A percentile compares a stretch with the other conserved stretches of the same genome.
Conservation (phyloP, 805 yeast genomes). For the Metschnikowia corniflorae region DNA sequence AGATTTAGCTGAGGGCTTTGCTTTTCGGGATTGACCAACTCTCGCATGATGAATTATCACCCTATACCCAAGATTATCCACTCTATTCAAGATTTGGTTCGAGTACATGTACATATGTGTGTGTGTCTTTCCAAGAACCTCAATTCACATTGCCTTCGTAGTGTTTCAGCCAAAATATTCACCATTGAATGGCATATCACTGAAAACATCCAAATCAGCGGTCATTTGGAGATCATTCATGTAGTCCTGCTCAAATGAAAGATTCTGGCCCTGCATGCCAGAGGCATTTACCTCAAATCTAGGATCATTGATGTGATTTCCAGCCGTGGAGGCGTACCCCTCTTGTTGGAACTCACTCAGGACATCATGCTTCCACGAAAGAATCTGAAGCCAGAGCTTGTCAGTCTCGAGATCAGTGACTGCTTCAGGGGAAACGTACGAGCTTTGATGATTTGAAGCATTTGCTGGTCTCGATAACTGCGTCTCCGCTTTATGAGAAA, state of each 20-base stretch:
- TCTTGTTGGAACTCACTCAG: constrained; percentile 7
- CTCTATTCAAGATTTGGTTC: too few relatives aligned
- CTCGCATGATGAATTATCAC: too few relatives aligned
- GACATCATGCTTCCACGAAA: constrained; percentile 26
- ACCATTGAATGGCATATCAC: constrained; percentile 23
- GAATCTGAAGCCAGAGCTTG: constrained; percentile 33
- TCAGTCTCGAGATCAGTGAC: constrained; percentile 30
- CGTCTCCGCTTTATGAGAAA: constrained; percentile 12
- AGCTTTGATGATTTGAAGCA: not conserved
- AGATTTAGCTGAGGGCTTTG: too few relatives aligned
- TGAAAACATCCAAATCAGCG: constrained; percentile 24
- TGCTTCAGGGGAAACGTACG: constrained; percentile 7
- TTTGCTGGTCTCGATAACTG: constrained; percentile 3
- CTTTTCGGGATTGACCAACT: too few relatives aligned
- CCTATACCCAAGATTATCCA: too few relatives aligned
- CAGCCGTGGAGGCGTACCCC: not conserved
- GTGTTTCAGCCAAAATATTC: too few relatives aligned
- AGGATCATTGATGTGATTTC: not conserved
- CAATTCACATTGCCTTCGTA: too few relatives aligned
- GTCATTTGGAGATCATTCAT: not conserved
- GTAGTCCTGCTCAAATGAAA: not conserved
- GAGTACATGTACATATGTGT: too few relatives aligned
- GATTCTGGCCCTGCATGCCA: too few relatives aligned
- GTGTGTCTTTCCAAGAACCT: too few relatives aligned
- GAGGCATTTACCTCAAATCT: too few relatives aligned